Evolutionary conservation across 106 monocot genomes (phyloP).

Genomic region (Dioscorea zingiberensis): DNA sequence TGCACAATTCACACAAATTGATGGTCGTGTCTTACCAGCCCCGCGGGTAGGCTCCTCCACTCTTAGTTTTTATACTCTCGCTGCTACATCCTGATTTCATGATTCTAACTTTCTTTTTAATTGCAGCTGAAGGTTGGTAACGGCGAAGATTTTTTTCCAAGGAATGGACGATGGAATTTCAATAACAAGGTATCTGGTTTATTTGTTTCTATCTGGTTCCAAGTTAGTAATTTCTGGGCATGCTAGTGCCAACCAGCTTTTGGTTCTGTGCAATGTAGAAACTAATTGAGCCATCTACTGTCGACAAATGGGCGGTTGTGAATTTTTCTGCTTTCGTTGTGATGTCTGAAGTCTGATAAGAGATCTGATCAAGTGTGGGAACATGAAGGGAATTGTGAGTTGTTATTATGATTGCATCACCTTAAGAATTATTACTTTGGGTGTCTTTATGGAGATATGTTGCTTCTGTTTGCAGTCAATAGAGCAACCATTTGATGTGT

Average conservation of each 20-base stretch:
- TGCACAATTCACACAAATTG: constrained; percentile 63
- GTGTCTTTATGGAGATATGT: background rate
- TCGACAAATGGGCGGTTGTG: constrained; percentile 72
- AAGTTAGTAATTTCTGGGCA: background rate
- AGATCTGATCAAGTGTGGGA: constrained; percentile 68
- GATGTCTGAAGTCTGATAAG: constrained; percentile 39
- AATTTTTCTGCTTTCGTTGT: constrained; percentile 92
- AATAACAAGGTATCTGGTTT: constrained; percentile 64
- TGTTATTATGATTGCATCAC: background rate
- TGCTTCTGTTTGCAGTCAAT: constrained; percentile 31
- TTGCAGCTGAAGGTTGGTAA: constrained; percentile 80
- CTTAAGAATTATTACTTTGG: too few species aligned
- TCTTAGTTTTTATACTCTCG: background rate
- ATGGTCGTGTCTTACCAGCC: constrained; percentile 69
- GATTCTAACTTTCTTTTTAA: background rate
- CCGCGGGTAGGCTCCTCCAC: constrained; percentile 50
- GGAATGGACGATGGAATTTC: constrained; percentile 95
- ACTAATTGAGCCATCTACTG: constrained; percentile 31
- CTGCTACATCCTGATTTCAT: background rate
- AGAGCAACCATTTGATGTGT: constrained; percentile 48
- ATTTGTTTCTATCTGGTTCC: background rate
- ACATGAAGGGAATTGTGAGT: constrained; percentile 86
- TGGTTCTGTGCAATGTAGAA: constrained; percentile 29
- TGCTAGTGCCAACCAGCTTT: too few species aligned
- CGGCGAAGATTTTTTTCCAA: constrained; percentile 67